Percentiles rank a stretch among this genome's conserved stretches.
These are phyloP conservation scores for Ophiobolus disseminans DNA, from an alignment of 2,329 filamentous ascomycete genomes.

Conservation along the genomic window DNA sequence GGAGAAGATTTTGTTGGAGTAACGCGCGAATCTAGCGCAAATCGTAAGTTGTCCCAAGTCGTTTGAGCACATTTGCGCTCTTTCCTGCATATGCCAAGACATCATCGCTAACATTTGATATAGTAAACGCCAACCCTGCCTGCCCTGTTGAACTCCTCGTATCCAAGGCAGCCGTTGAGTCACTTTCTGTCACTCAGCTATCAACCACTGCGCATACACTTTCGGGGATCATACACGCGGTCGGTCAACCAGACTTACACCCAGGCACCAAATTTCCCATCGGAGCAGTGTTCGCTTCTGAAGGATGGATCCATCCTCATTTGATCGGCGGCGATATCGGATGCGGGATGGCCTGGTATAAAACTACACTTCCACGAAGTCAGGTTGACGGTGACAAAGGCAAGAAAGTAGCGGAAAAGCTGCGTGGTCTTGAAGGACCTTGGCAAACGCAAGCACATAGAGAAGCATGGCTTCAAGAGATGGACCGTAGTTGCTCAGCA, in stretches of 20 bases:
- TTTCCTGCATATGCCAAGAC: constrained; percentile 7
- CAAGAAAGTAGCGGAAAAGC: constrained; percentile 44
- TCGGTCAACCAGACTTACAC: constrained; percentile 48
- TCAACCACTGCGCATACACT: constrained; percentile 39
- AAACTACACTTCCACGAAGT: constrained; percentile 35
- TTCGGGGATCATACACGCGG: constrained; percentile 44
- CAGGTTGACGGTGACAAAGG: constrained; percentile 45
- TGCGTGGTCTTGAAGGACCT: constrained; percentile 46
- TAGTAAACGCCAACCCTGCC: constrained; percentile 23
- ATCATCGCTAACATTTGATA: constrained; percentile 6
- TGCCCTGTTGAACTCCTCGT: constrained; percentile 35
- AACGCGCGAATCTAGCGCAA: constrained; percentile 20
- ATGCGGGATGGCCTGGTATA: constrained; percentile 51
- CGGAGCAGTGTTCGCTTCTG: constrained; percentile 45
- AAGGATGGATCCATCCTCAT: constrained; percentile 47
- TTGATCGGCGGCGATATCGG: constrained; percentile 51
- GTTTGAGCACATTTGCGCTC: constrained; percentile 34
- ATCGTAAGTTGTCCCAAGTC: constrained; percentile 21
- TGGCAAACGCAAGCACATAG: constrained; percentile 38
- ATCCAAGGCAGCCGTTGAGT: constrained; percentile 36
- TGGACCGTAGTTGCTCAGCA: constrained; percentile 25
- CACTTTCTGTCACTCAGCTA: constrained; percentile 40
- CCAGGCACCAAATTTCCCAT: constrained; percentile 49
- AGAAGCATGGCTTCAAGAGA: constrained; percentile 38
- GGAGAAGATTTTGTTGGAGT: constrained; percentile 44